Base-by-base conservation (phyloP, 768 basidiomycete genomes). In the Kwoniella newhampshirensis region DNA sequence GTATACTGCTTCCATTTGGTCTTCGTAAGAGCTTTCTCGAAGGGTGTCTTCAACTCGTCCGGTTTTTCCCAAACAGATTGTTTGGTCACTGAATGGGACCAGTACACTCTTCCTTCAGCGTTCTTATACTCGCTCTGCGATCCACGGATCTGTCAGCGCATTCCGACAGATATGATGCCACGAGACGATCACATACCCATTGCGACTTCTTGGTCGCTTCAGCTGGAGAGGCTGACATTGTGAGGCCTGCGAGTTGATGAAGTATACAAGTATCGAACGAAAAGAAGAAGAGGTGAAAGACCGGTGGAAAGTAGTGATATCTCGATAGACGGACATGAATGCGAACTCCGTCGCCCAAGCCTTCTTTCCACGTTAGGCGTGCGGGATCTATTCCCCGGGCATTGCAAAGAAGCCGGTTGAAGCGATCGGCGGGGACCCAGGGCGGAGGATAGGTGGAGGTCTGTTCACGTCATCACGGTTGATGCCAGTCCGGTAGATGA, bases 21-120 rank as follows among this genome's bases (percentile, higher is more conserved):
- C 76, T 90, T 81, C 28, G 83, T 85, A 46, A 97, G 79, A n/a
- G 91, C 91, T 70, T 86, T 85, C 88, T 97, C 94, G 63, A 92
- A 91, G 1, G 91, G 88, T 0, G 89, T 86, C 25, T 63, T 96
- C 47, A 98, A 81, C 21, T 89, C 92, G 75, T 93, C 89, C 58
- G 96, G 96, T 75, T 98, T 99, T 78, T 97, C 93, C 94, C 93
- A 98, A 50, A 93, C 91, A 71, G 91, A 94, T 67, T 90, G 88
- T 68, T 87, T 85, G 3, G 87, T 89, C 9, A 81, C 82, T 0
- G 89, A 85, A 73, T 96, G 92, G 78, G 91, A 92, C 93, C 93
- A 98, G 71, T 98, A 98, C 0, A 89, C 91, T n/a, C 91, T 82
- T n/a, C 92, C 92, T 72, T 96, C 94, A 1, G 89, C 86, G 78